These are phyloP conservation scores for Suillus plorans DNA, from an alignment of 768 basidiomycete species.

Conservation along the genomic window DNA sequence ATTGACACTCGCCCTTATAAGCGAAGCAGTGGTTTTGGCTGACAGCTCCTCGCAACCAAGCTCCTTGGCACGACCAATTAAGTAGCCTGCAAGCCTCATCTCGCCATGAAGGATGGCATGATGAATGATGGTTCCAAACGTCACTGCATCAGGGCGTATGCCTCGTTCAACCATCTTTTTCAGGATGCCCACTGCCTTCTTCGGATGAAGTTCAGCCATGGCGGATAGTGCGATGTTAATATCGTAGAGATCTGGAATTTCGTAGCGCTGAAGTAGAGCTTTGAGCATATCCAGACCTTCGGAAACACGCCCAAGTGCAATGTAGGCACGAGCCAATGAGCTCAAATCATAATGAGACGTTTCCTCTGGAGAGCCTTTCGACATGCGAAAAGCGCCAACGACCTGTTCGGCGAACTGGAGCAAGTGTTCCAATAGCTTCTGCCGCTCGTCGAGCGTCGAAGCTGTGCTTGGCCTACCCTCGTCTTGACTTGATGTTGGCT, in stretches of 20 bases:
- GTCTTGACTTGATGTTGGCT: constrained; percentile 5
- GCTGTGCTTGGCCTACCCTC: constrained; percentile 24
- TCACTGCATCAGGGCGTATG: constrained; percentile 50
- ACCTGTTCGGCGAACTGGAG: constrained; percentile 45
- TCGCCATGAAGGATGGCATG: constrained; percentile 50
- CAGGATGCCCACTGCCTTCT: constrained; percentile 46
- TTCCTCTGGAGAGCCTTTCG: constrained; percentile 45
- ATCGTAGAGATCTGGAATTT: constrained; percentile 62
- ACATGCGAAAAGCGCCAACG: constrained; percentile 40
- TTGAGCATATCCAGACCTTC: constrained; percentile 50
- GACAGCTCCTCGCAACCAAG: constrained; percentile 38
- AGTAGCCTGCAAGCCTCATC: constrained; percentile 38
- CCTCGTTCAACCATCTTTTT: constrained; percentile 48
- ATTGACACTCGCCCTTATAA: constrained; percentile 44
- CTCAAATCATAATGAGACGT: constrained; percentile 55
- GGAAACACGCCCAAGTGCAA: constrained; percentile 49
- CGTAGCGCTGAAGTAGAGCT: constrained; percentile 44
- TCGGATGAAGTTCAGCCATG: constrained; percentile 49
- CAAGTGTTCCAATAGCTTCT: constrained; percentile 15
- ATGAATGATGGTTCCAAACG: constrained; percentile 64
- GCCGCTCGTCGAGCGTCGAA: neutral
- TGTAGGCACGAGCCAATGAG: constrained; percentile 60
- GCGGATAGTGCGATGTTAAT: constrained; percentile 61
- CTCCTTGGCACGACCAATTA: constrained; percentile 41
- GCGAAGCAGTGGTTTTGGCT: constrained; percentile 46